phyloP scores from a whole-genome alignment of 352 stramenopile species.

The Thalassiosira allenii region DNA sequence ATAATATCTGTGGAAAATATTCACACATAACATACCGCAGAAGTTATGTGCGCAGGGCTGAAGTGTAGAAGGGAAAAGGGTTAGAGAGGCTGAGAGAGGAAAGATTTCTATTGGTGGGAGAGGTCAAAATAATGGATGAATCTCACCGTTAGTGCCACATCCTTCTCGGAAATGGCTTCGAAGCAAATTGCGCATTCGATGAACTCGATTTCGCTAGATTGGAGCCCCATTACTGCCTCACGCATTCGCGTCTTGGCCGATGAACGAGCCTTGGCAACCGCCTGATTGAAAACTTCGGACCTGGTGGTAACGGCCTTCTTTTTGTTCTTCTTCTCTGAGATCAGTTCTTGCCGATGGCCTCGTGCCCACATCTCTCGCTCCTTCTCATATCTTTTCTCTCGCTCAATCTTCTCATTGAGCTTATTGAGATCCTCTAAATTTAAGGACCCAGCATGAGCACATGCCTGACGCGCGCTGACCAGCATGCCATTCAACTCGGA shows the following conservation, averaged over 20 bases:
- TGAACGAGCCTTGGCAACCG: constrained; percentile 17
- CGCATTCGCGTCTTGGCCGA: constrained; percentile 34
- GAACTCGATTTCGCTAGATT: constrained; percentile 28
- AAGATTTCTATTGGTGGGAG: too few species aligned
- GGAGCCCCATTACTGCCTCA: constrained; percentile 24
- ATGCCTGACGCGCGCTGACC: constrained; percentile 17
- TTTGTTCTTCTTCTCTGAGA: neutral
- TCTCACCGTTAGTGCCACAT: constrained; percentile 33
- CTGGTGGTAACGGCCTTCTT: constrained; percentile 10
- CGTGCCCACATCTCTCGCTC: neutral
- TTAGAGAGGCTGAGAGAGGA: too few species aligned
- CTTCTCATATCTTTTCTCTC: constrained; percentile 2
- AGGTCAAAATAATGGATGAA: too few species aligned
- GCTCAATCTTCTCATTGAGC: constrained; percentile 18
- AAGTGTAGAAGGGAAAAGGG: neutral
- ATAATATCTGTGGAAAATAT: too few species aligned
- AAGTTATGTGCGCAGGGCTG: constrained; percentile 43
- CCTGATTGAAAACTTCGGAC: constrained; percentile 26
- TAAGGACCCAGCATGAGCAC: constrained; percentile 23
- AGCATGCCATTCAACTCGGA: constrained; percentile 40
- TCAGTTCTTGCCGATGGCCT: neutral
- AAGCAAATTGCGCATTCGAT: constrained; percentile 48
- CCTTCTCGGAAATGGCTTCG: constrained; percentile 18
- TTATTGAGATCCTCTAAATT: constrained; percentile 24
- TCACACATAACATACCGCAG: constrained; percentile 8